These are phyloP conservation scores for Saturnispora zaruensis DNA, from an alignment of 805 yeast species.

Conservation along the genomic window DNA sequence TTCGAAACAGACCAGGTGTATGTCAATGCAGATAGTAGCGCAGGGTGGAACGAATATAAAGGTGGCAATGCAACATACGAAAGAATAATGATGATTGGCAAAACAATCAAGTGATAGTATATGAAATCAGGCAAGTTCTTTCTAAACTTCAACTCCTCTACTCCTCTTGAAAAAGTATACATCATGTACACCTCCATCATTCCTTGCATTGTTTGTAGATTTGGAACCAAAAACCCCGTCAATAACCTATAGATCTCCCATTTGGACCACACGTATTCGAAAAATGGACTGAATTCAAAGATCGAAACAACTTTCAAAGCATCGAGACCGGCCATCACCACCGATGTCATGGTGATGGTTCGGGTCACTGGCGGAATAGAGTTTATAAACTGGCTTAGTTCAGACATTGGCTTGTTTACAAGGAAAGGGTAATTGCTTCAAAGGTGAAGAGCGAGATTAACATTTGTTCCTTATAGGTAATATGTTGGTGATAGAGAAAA, in stretches of 20 bases:
- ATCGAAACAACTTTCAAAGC: conserved; percentile 26
- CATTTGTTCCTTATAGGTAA: background rate
- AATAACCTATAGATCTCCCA: conserved; percentile 40
- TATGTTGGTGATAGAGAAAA: background rate
- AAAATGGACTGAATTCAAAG: conserved; percentile 22
- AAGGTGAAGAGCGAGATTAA: conserved; percentile 1
- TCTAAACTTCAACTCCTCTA: conserved; percentile 45
- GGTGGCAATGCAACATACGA: conserved; percentile 26
- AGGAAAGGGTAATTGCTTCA: background rate
- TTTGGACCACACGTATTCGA: conserved; percentile 25
- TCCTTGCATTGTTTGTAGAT: conserved; percentile 36
- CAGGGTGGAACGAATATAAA: conserved; percentile 26
- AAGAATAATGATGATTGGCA: conserved; percentile 37
- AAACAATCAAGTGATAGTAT: conserved; percentile 42
- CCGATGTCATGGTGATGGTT: conserved; percentile 41
- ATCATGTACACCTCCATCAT: conserved; percentile 47
- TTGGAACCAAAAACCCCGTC: conserved; percentile 40
- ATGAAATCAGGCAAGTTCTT: conserved; percentile 45
- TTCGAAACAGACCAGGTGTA: conserved; percentile 55
- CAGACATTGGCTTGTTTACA: conserved; percentile 22
- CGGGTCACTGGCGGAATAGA: conserved; percentile 58
- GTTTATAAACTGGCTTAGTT: conserved; percentile 29
- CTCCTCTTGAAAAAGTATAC: conserved; percentile 47
- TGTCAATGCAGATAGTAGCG: conserved; percentile 46
- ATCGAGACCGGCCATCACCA: conserved; percentile 35